Base-by-base conservation (phyloP, 768 basidiomycete species). In the Rhodocollybia butyracea region DNA sequence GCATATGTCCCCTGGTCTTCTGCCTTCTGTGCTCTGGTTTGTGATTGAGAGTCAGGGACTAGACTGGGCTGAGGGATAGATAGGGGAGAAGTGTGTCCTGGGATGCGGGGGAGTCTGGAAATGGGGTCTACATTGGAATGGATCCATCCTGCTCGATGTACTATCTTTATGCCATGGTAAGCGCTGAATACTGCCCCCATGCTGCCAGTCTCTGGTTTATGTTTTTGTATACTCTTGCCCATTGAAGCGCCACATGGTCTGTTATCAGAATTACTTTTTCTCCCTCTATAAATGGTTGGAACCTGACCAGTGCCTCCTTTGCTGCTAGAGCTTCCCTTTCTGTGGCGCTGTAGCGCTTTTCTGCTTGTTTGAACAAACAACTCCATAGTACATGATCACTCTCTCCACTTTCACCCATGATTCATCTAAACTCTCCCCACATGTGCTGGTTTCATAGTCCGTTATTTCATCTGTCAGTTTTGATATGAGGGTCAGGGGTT, bases 161-260 rank as follows among this genome's bases (percentile, higher is more conserved):
- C 46, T 24, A 47, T 47, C 29, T 19, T 22, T 6, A 47, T 6
- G 11, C 27, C 27, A 26, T 62, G 70, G 19, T 64, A 71, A 12
- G 69, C 66, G 0, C 60, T 51, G 40, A 63, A 67, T n/a, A 67
- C 59, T 11, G 63, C 50, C 51, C 67, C 68, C 63, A 71, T 3
- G 62, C 55, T 6, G 58, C 54, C 13, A 72, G 46, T n/a, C 68
- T 24, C 21, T 51, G 30, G 27, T 63, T 63, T 17, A 51, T 27
- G 38, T 63, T 63, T 34, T 63, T 51, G 48, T 56, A 63, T 1
- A 55, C 48, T 42, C 43, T 43, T 2, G 47, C 51, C 60, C 60
- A 61, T 19, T 54, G 52, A 2, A 61, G 22, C 1, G 62, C 60
- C 2, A 58, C 56, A 41, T 63, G 62, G 32, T 63, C 60, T 7